Percentiles rank a stretch among this genome's conserved stretches.
Conservation (phyloP, 164 flowering plant genomes). For the Stephania cephalantha region DNA sequence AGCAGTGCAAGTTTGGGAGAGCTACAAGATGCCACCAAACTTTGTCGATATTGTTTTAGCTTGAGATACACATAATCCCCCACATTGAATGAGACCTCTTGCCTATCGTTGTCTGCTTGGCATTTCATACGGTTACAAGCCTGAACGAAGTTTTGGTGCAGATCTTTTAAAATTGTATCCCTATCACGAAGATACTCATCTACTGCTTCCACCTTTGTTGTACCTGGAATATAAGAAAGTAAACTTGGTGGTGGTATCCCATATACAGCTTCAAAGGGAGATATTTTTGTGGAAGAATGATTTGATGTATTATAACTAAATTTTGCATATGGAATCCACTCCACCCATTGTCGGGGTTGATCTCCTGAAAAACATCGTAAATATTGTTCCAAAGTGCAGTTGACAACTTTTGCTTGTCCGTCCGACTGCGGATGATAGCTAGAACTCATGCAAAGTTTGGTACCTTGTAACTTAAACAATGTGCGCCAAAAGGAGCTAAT, state of each 20-base stretch:
- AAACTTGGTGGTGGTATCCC: background rate
- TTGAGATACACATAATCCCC: background rate
- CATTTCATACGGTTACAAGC: background rate
- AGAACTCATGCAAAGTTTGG: no score
- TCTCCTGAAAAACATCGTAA: no score
- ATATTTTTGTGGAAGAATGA: background rate
- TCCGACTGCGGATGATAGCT: no score
- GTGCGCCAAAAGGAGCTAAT: background rate
- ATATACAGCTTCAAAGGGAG: background rate
- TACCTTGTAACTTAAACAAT: background rate
- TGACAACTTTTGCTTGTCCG: no score
- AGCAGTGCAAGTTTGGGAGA: conserved; percentile 5
- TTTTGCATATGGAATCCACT: background rate
- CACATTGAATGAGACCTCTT: background rate
- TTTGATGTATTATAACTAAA: background rate
- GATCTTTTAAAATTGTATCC: background rate
- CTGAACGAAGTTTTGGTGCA: background rate
- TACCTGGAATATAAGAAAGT: no score
- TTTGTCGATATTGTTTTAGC: background rate
- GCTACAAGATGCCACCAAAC: background rate
- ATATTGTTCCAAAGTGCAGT: no score
- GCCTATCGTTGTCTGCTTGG: background rate
- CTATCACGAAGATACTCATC: background rate
- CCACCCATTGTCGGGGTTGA: background rate
- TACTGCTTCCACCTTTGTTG: no score